Base-by-base conservation (phyloP, 305 asterid species). In the Fraxinus nigra region DNA sequence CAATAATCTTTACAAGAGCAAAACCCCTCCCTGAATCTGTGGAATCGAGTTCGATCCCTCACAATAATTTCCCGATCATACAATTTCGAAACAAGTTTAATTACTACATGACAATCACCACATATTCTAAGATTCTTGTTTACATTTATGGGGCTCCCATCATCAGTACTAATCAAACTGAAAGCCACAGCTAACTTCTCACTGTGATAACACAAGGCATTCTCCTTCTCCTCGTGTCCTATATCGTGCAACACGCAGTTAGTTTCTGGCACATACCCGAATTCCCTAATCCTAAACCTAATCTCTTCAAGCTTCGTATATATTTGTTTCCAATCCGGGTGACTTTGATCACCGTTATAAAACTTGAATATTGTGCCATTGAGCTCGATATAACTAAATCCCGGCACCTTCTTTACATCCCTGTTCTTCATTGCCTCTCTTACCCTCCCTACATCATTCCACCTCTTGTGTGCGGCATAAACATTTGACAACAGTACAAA, bases 121-220 rank as follows among this genome's bases (percentile, higher is more conserved):
- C 99, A 96, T 82, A 93, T 96, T 87, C 99, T 84, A 22, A 96
- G 97, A 85, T 96, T 96, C 92, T 94, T 96, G 32, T 94, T 93
- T 28, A 96, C 90, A 83, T 88, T 90, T 5, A 96, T 87, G 16
- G 89, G 82, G 35, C 87, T 88, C 70, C 84, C 86, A 16, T 85
- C 92, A 34, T 87, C 84, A 0, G 89, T 81, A 67, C 93, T 84
- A 56, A 96, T 89, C 97, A 96, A 87, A 48, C 90, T 93, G 84
- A 94, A 93, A 56, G 97, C 98, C 48, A 96, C 90, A 78, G 99
- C 98, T 72, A 96, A 67, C 85, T 94, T 96, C 92, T 96, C 99
- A 84, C 99, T 94, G 72, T 96, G 99, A 84, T 90, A 89, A 77
- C 85, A 69, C 88, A 96, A 84, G 1, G 89, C 98, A 82, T 96